These are phyloP conservation scores for Dioscorea dumetorum DNA, from an alignment of 106 monocot genomes.

Conservation along the genomic window DNA sequence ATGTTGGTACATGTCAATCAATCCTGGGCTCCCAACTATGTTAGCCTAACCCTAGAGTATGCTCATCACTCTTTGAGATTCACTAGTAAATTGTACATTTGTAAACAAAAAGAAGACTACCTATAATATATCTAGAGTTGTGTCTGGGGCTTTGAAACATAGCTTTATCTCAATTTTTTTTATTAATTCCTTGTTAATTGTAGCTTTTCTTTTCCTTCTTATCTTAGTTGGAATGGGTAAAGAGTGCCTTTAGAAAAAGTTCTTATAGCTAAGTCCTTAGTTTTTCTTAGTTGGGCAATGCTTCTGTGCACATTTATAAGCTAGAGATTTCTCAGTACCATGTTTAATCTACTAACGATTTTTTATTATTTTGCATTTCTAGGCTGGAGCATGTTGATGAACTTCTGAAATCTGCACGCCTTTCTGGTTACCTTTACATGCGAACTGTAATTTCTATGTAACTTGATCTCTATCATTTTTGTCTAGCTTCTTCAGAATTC, in stretches of 20 bases:
- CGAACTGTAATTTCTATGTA: conserved; percentile 56
- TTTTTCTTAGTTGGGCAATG: not conserved
- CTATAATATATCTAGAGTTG: no score
- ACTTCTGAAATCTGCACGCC: conserved; percentile 64
- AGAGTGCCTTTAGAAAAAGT: not conserved
- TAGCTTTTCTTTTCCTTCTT: not conserved
- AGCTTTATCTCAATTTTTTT: no score
- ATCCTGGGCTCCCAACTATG: no score
- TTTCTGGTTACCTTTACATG: conserved; percentile 76
- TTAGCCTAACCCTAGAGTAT: no score
- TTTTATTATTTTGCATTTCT: conserved; percentile 1
- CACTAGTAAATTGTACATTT: no score
- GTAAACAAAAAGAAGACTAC: no score
- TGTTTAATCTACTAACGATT: not conserved
- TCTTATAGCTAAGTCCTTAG: not conserved
- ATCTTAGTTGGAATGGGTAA: not conserved
- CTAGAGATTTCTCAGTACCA: not conserved
- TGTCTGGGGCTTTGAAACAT: no score
- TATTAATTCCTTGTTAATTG: not conserved
- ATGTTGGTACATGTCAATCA: no score
- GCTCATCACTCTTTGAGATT: no score
- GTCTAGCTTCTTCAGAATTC: not conserved
- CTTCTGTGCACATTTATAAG: not conserved
- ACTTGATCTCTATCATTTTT: not conserved
- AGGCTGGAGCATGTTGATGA: conserved; percentile 95